phyloP scores from a whole-genome alignment of 805 yeast species.

The Candida multigemmis region DNA sequence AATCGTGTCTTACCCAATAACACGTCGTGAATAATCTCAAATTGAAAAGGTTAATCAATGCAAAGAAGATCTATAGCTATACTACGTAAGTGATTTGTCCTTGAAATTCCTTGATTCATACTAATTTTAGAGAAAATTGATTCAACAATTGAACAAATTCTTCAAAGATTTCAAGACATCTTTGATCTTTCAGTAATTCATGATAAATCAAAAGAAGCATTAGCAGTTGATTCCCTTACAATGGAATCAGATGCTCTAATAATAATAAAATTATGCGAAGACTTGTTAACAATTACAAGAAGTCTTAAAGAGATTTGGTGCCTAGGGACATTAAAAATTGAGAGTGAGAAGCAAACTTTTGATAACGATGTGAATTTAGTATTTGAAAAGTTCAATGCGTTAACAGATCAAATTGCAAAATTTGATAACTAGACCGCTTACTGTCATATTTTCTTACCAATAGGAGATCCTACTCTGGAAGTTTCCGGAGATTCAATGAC shows the following conservation, averaged over 20 bases:
- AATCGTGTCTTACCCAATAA: no score
- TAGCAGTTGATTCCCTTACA: slow-evolving; percentile 47
- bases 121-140: slow-evolving; percentile 40
- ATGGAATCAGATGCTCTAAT: slow-evolving; percentile 45
- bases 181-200: slow-evolving; percentile 36
- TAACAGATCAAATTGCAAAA: slow-evolving; percentile 20
- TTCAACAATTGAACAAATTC: slow-evolving; percentile 39
- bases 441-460: not conserved
- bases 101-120: slow-evolving; percentile 3
- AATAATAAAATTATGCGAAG: slow-evolving; percentile 45
- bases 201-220: slow-evolving; percentile 30
- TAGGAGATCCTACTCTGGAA: slow-evolving; percentile 1
- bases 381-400: slow-evolving; percentile 22
- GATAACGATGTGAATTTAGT: slow-evolving; percentile 14
- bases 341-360: slow-evolving; percentile 7
- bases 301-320: slow-evolving; percentile 49
- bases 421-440: slow-evolving; percentile 8
- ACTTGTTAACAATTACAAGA: slow-evolving; percentile 39
- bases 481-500: slow-evolving; percentile 5
- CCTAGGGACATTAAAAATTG: slow-evolving; percentile 40
- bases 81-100: slow-evolving; percentile 12
- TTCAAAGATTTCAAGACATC: slow-evolving; percentile 45
- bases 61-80: slow-evolving; percentile 28
- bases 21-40: no score
- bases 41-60: slow-evolving; percentile 17